Evolutionary conservation across 2,329 filamentous ascomycete species (phyloP).

Genomic region (Diplocarpon rosae): DNA sequence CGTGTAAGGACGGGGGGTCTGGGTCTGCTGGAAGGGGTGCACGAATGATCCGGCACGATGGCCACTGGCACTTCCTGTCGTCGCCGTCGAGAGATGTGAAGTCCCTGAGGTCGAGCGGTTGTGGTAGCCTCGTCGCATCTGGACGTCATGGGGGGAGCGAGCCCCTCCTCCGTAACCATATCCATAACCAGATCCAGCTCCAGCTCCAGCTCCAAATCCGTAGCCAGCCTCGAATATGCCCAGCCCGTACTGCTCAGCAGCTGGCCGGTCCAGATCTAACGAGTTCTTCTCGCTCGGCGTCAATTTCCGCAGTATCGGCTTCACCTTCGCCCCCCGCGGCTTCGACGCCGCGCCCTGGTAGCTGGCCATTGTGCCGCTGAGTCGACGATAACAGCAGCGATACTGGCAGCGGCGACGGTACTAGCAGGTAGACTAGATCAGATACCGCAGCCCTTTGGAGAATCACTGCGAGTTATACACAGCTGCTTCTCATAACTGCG

Average conservation of each 20-base stretch:
- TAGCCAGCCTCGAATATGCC: slow-evolving; percentile 27
- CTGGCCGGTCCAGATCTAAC: slow-evolving; percentile 48
- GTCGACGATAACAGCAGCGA: neutral
- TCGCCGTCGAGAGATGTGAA: slow-evolving; percentile 42
- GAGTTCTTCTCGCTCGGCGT: slow-evolving; percentile 47
- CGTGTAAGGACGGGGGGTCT: slow-evolving; percentile 49
- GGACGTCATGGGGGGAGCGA: slow-evolving; percentile 22
- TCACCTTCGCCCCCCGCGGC: slow-evolving; percentile 27
- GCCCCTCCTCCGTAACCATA: neutral
- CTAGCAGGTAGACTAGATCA: no score
- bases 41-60: slow-evolving; percentile 37
- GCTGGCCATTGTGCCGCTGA: slow-evolving; percentile 17
- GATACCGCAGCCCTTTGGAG: neutral
- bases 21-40: slow-evolving; percentile 55
- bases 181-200: neutral
- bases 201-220: slow-evolving; percentile 9
- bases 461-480: slow-evolving; percentile 16
- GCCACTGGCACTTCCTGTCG: slow-evolving; percentile 42
- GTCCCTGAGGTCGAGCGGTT: slow-evolving; percentile 47
- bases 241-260: slow-evolving; percentile 41
- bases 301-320: slow-evolving; percentile 51
- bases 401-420: neutral
- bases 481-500: slow-evolving; percentile 13
- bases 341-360: slow-evolving; percentile 19
- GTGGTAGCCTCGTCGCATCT: slow-evolving; percentile 32